Conservation (phyloP, 2,329 filamentous ascomycete genomes). For the Pseudogymnoascus verrucosus region DNA sequence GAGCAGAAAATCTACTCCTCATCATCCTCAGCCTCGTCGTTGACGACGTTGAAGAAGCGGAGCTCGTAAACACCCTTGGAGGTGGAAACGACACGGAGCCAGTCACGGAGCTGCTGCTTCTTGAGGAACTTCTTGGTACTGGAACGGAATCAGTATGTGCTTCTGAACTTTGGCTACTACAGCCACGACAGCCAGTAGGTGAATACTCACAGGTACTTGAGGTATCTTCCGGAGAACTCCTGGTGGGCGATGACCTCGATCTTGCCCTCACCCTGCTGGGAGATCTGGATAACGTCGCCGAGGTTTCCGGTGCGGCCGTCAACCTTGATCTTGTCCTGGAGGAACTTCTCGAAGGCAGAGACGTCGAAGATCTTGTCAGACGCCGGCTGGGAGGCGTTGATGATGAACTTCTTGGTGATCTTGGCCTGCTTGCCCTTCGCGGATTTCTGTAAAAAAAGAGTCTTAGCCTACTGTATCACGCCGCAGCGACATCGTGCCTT, state of each 20-base stretch:
- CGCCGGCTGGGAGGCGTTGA: slow-evolving; percentile 97
- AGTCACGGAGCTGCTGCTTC: slow-evolving; percentile 99
- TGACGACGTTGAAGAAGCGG: slow-evolving; percentile 99
- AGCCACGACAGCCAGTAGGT: neutral
- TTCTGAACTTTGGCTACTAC: neutral
- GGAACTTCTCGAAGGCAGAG: slow-evolving; percentile 98
- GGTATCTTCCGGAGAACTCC: slow-evolving; percentile 95
- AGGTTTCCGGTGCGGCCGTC: slow-evolving; percentile 98
- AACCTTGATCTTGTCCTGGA: slow-evolving; percentile 99
- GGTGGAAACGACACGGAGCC: slow-evolving; percentile 97
- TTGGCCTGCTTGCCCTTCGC: slow-evolving; percentile 67
- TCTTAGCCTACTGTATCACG: slow-evolving; percentile 94
- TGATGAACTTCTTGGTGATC: slow-evolving; percentile 72
- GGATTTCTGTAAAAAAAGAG: slow-evolving; percentile 47
- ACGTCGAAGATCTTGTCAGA: slow-evolving; percentile 99
- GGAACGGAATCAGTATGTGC: slow-evolving; percentile 21
- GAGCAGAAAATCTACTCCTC: slow-evolving; percentile 68
- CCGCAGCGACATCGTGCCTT: slow-evolving; percentile 11
- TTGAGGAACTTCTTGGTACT: slow-evolving; percentile 99
- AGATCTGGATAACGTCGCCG: slow-evolving; percentile 84
- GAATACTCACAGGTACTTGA: slow-evolving; percentile 90
- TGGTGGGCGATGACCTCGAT: slow-evolving; percentile 96
- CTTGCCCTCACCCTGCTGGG: slow-evolving; percentile 90
- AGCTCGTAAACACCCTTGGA: slow-evolving; percentile 98
- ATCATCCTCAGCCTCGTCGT: slow-evolving; percentile 95